Evolutionary conservation across 1,139 yeast species (phyloP).

Genomic region (Zygoascus hellenicus): DNA sequence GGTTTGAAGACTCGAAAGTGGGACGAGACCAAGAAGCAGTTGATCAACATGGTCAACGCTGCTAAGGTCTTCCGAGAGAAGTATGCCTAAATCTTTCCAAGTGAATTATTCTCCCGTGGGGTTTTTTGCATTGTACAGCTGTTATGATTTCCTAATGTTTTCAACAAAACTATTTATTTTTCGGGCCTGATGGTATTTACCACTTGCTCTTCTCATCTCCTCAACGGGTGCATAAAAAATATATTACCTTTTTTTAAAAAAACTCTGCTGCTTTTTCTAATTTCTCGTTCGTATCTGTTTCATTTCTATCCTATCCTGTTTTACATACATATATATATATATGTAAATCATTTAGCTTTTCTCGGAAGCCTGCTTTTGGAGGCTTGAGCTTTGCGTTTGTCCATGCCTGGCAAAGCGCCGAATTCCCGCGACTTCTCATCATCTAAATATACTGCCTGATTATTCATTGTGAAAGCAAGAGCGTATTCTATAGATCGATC

Average conservation of each 20-base stretch:
- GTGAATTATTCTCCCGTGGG: conserved; percentile 11
- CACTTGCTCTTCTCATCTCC: conserved; percentile 13
- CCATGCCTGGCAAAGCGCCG: conserved; percentile 9
- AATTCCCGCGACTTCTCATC: conserved; percentile 10
- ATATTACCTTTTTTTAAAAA: conserved; percentile 9
- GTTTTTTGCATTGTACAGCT: conserved; percentile 6
- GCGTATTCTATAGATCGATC: conserved; percentile 25
- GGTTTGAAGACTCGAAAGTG: conserved; percentile 98
- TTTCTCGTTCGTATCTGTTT: too few relatives aligned
- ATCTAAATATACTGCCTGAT: conserved; percentile 21
- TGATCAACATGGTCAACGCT: conserved; percentile 98
- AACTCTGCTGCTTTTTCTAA: conserved; percentile 10
- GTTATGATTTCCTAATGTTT: conserved; percentile 17
- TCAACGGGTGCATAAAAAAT: conserved; percentile 21
- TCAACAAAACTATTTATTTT: conserved; percentile 20
- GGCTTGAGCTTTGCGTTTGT: conserved; percentile 5
- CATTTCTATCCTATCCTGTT: too few relatives aligned
- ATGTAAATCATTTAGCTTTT: conserved; percentile 4
- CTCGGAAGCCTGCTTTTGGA: conserved; percentile 12
- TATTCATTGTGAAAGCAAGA: conserved; percentile 19
- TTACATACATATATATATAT: too few relatives aligned
- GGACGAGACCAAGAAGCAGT: conserved; percentile 74
- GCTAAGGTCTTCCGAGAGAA: conserved; percentile 86
- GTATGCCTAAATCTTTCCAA: conserved; percentile 19
- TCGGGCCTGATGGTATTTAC: conserved; percentile 1